phyloP scores from a whole-genome alignment of 192 early-diverging fungal species.

The Coemansia erecta region DNA sequence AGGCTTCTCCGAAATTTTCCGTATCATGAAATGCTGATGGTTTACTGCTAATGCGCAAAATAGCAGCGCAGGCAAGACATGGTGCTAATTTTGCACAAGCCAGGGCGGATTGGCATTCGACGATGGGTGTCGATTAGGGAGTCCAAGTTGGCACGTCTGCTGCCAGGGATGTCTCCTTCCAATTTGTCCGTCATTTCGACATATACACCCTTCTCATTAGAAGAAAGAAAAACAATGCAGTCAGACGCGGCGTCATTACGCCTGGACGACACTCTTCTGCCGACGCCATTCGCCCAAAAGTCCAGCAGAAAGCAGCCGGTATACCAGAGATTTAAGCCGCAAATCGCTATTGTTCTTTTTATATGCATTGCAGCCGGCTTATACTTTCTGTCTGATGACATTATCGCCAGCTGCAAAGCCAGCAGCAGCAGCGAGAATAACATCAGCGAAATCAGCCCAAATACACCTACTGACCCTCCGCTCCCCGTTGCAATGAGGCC shows the following conservation, averaged over 20 bases:
- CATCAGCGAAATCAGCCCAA: neutral
- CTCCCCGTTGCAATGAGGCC: constrained; percentile 3
- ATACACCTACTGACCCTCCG: neutral
- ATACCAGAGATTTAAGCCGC: too few relatives aligned
- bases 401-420: neutral
- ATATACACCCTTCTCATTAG: too few relatives aligned
- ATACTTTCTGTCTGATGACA: neutral
- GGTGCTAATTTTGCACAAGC: too few relatives aligned
- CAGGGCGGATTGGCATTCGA: too few relatives aligned
- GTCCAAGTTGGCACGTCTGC: too few relatives aligned
- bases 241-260: neutral
- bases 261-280: constrained; percentile 1
- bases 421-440: neutral
- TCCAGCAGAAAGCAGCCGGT: neutral
- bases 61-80: too few relatives aligned
- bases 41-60: too few relatives aligned
- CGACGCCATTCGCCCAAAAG: neutral
- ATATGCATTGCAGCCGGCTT: neutral
- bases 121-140: too few relatives aligned
- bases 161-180: too few relatives aligned
- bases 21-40: too few relatives aligned
- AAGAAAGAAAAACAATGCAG: neutral
- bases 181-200: too few relatives aligned
- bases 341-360: neutral
- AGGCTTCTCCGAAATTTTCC: too few relatives aligned